phyloP scores from a whole-genome alignment of 768 basidiomycete genomes.

The Cystofilobasidium ferigula region DNA sequence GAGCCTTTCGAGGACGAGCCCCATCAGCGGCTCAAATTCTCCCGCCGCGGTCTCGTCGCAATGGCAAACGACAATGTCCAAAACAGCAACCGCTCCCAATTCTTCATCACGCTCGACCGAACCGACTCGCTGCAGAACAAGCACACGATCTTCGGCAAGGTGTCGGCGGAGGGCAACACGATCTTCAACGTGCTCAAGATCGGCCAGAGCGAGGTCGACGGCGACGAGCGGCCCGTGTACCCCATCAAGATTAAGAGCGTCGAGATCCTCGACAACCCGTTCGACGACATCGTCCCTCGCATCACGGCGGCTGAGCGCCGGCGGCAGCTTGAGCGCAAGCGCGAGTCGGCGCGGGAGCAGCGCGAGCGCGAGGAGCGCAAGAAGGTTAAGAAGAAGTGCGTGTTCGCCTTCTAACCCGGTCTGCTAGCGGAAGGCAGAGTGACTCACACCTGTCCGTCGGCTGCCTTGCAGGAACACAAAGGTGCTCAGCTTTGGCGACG shows the following conservation, averaged over 20 bases:
- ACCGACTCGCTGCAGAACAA: constrained; percentile 89
- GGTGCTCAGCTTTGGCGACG: constrained; percentile 75
- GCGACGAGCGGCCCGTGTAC: constrained; percentile 66
- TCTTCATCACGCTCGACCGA: constrained; percentile 70
- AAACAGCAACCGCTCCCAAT: constrained; percentile 84
- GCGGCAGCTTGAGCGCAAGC: constrained; percentile 48
- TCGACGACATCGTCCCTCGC: constrained; percentile 85
- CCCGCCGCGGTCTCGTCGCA: constrained; percentile 79
- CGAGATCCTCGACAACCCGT: constrained; percentile 82
- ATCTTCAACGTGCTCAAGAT: constrained; percentile 88
- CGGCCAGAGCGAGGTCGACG: constrained; percentile 69
- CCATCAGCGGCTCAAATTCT: constrained; percentile 77
- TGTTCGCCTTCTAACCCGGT: constrained; percentile 7
- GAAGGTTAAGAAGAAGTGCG: constrained; percentile 79
- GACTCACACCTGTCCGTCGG: not conserved
- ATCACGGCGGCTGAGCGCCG: constrained; percentile 89
- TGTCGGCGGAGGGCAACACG: constrained; percentile 57
- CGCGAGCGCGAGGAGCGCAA: constrained; percentile 51
- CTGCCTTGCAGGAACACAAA: constrained; percentile 63
- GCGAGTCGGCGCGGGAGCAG: constrained; percentile 15
- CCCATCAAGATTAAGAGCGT: constrained; percentile 83
- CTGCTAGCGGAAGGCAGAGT: too few species aligned
- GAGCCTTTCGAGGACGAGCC: constrained; percentile 92
- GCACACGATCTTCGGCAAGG: constrained; percentile 59
- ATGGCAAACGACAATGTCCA: constrained; percentile 80